Conservation (phyloP, 192 early-diverging fungal genomes). For the Backusella psychrophila region DNA sequence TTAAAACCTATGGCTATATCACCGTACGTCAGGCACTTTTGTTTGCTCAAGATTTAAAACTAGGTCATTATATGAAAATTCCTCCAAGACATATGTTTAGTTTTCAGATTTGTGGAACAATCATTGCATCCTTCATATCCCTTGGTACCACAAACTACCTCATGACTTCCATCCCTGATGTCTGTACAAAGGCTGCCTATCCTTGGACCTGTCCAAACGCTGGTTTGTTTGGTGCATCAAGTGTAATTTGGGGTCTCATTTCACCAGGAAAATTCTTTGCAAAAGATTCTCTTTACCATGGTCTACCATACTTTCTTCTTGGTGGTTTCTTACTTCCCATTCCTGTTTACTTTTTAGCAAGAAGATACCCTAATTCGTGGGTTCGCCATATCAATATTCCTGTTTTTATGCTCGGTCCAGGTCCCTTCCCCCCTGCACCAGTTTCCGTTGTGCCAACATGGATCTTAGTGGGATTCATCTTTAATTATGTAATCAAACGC, state of each 20-base stretch:
- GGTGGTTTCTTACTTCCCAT: conserved; percentile 68
- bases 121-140: conserved; percentile 67
- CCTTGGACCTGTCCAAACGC: conserved; percentile 66
- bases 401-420: conserved; percentile 60
- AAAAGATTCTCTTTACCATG: conserved; percentile 40
- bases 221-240: conserved; percentile 62
- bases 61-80: conserved; percentile 83
- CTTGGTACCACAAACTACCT: conserved; percentile 68
- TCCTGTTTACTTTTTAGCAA: conserved; percentile 63
- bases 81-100: conserved; percentile 79
- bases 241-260: conserved; percentile 80
- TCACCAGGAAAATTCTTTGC: conserved; percentile 71
- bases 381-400: conserved; percentile 68
- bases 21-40: conserved; percentile 58
- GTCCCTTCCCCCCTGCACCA: conserved; percentile 59
- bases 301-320: conserved; percentile 55
- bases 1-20: conserved; percentile 67
- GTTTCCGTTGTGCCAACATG: conserved; percentile 47
- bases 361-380: conserved; percentile 66
- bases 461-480: conserved; percentile 57
- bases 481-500: conserved; percentile 70
- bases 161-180: conserved; percentile 53
- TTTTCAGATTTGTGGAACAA: conserved; percentile 72
- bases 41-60: conserved; percentile 67
- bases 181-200: conserved; percentile 59